Evolutionary conservation across 2,329 filamentous ascomycete species (phyloP).

Genomic region (Allantophomopsis lycopodina): DNA sequence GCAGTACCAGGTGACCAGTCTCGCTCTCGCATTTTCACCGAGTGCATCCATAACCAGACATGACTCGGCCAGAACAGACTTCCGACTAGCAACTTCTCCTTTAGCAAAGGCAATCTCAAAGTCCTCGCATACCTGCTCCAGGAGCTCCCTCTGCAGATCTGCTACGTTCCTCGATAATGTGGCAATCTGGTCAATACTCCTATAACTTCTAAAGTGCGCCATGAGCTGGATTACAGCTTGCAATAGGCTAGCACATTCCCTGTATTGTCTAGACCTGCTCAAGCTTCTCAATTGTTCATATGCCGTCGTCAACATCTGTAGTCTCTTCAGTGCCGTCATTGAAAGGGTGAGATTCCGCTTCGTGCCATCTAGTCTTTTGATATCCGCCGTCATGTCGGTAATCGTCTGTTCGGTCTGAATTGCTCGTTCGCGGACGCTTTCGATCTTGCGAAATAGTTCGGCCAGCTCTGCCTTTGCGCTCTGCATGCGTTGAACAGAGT

Average conservation of each 20-base stretch:
- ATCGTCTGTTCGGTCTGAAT: slow-evolving; percentile 91
- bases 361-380: slow-evolving; percentile 90
- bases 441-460: slow-evolving; percentile 86
- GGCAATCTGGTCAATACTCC: slow-evolving; percentile 96
- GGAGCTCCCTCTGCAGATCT: slow-evolving; percentile 79
- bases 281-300: slow-evolving; percentile 87
- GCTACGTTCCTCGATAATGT: slow-evolving; percentile 84
- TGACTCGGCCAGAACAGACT: slow-evolving; percentile 65
- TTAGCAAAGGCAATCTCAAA: slow-evolving; percentile 94
- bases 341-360: slow-evolving; percentile 93
- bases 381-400: slow-evolving; percentile 97
- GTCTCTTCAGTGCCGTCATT: slow-evolving; percentile 92
- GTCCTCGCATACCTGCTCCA: slow-evolving; percentile 98
- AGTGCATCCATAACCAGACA: slow-evolving; percentile 92
- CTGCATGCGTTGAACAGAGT: slow-evolving; percentile 84
- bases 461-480: slow-evolving; percentile 81
- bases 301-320: slow-evolving; percentile 98
- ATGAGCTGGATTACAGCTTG: slow-evolving; percentile 96
- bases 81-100: slow-evolving; percentile 60
- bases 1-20: slow-evolving; percentile 91
- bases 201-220: slow-evolving; percentile 96
- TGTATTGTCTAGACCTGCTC: slow-evolving; percentile 77
- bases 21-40: slow-evolving; percentile 69
- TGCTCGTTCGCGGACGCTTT: slow-evolving; percentile 78
- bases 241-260: slow-evolving; percentile 84